Evolutionary conservation across 768 basidiomycete species (phyloP).

Genomic region (Ramaria sp.): DNA sequence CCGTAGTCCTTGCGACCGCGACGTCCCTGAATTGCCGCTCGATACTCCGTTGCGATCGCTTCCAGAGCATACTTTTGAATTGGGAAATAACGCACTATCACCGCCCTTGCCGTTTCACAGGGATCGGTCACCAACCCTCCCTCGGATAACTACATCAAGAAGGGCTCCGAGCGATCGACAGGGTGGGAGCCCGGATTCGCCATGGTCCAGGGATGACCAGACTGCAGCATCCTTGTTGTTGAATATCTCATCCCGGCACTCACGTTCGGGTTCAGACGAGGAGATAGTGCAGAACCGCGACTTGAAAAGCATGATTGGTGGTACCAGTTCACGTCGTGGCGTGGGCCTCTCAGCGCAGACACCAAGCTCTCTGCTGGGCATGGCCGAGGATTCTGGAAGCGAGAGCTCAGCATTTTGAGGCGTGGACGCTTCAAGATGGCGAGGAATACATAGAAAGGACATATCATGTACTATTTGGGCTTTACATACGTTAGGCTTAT

Average conservation of each 20-base stretch:
- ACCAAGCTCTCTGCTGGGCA: constrained; percentile 23
- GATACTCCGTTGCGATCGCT: constrained; percentile 9
- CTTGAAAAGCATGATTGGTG: no score
- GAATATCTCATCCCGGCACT: constrained; percentile 38
- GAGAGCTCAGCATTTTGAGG: no score
- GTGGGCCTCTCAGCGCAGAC: constrained; percentile 17
- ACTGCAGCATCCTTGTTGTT: constrained; percentile 56
- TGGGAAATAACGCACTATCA: no score
- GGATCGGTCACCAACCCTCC: neutral
- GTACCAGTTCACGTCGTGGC: neutral
- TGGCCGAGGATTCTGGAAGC: neutral
- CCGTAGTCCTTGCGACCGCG: neutral
- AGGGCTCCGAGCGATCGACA: neutral
- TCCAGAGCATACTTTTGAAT: no score
- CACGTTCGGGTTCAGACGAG: neutral
- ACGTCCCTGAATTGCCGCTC: constrained; percentile 13
- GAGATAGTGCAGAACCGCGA: neutral
- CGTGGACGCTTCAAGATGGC: no score
- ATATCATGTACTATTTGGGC: neutral
- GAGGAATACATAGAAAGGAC: no score
- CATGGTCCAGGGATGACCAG: constrained; percentile 55
- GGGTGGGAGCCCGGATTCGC: constrained; percentile 14
- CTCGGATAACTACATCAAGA: neutral
- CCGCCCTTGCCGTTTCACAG: no score
- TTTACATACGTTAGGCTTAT: no score